Evolutionary conservation across 306 rosid genomes (phyloP), one percentile per base, ranked within the genome.

Genomic region (Hippophae gyantsensis): DNA sequence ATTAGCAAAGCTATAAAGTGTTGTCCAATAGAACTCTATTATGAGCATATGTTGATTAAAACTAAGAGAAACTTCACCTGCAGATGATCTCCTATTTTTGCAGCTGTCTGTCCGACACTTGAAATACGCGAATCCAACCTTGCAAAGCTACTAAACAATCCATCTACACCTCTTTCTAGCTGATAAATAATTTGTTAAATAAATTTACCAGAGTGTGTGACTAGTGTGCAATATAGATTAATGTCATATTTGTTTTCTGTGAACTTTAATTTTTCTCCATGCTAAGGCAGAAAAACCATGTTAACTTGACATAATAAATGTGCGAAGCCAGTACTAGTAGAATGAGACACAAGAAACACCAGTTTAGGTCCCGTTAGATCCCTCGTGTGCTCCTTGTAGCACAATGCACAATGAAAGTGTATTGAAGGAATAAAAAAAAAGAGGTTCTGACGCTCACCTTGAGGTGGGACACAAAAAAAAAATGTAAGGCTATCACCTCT

Each of bases 81-180:
- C 76, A 93, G 83, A 79, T 93, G 97, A 82, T 93, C 99, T 68
- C 99, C 99, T 61, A 93, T 93, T 78, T 93, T 93, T 13, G 99
- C 99, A 60, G 99, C 99, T 49, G 99, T 93, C 76, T 93, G 99
- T 56, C 97, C 99, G 62, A 93, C 99, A 82, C 99, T 93, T 61
- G 99, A 93, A 69, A 93, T 93, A 48, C 99, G 95, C 3, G 97
- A 86, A 86, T 93, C 99, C 77, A 93, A 69, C 78, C 99, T 79
- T 14, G 95, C 97, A 75, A 93, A 93, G 89, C 99, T 93, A 69
- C 70, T 86, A 69, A 93, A 93, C 81, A 93, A 75, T 69, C 99
- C 99, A 78, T 93, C 99, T 52, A 93, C 96, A 65, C 99, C 97
- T 79, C 86, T 89, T 81, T 93, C 99, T 47, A 93, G 83, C 99